Base-by-base conservation (phyloP, 2,329 filamentous ascomycete species). In the Beauveria asiatica region DNA sequence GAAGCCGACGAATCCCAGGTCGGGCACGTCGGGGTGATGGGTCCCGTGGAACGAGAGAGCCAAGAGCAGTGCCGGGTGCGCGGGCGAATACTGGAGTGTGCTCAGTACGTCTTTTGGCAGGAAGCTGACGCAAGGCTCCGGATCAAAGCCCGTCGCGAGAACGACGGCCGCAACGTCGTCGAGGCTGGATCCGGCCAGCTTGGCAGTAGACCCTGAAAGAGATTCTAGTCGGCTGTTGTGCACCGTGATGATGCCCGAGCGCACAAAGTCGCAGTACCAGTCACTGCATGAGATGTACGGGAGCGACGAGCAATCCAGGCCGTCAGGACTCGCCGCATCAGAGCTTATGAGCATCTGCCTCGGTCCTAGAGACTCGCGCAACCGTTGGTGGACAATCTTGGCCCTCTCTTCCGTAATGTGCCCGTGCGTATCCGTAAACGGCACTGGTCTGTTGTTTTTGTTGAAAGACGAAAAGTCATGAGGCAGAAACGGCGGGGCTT, bases 1-100 rank as follows among this genome's bases (percentile, higher is more conserved):
- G 72, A 92, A 91, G 0, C 90, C 90, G 1, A 94, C 86, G 66
- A 94, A 92, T 0, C 88, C 89, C 0, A 94, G 74, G 6, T 81
- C 82, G 0, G 86, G 81, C 0, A 92, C 71, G 0, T 77, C 74
- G 0, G 81, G 79, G 61, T 86, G 83, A 59, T 86, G 76, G 0
- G 85, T 86, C 1, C 82, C 83, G 64, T 89, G 86, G 54, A 87
- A 85, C 23, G 87, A 83, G 0, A 94, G 76, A 0, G 87, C 81
- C 1, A 90, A 70, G 0, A 86, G 85, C n/a, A 86, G 78, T 53
- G 80, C 79, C 17, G 75, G 70, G 62, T 84, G 80, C 0, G 70
- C 66, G 0, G 81, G 70, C 2, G 83, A 82, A 66, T 87, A 81
- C 7, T 83, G 75, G 2, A 95, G 76, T 0, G 73, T 75, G 3